These are phyloP conservation scores for Phyllosticta paracitricarpa DNA, from an alignment of 2,329 filamentous ascomycete species.

Conservation along the genomic window DNA sequence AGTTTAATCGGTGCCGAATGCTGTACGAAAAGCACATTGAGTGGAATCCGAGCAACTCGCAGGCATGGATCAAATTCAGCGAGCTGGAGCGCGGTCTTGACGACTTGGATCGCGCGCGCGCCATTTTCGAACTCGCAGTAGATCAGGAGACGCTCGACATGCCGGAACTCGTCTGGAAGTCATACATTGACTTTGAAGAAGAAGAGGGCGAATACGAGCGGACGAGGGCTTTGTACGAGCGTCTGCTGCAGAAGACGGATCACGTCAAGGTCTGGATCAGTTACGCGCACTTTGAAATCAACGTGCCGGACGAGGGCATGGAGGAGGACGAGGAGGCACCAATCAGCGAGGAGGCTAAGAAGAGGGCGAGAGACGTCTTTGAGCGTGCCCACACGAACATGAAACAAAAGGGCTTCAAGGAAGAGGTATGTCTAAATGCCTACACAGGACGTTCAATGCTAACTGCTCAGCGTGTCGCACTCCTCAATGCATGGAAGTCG, in stretches of 20 bases:
- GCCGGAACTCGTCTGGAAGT: conserved; percentile 96
- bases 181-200: conserved; percentile 97
- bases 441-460: conserved; percentile 15
- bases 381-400: conserved; percentile 75
- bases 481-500: conserved; percentile 84
- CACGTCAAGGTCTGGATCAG: conserved; percentile 99
- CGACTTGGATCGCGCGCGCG: conserved; percentile 76
- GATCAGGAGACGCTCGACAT: conserved; percentile 79
- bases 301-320: conserved; percentile 66
- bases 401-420: conserved; percentile 83
- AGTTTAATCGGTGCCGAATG: conserved; percentile 82
- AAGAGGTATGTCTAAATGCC: conserved; percentile 48
- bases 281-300: conserved; percentile 97
- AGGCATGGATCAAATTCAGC: conserved; percentile 94
- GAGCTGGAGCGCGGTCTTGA: conserved; percentile 87
- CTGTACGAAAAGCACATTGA: conserved; percentile 91
- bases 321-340: conserved; percentile 51
- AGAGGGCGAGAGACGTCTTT: conserved; percentile 72
- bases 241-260: conserved; percentile 85
- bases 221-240: conserved; percentile 75
- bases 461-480: conserved; percentile 56
- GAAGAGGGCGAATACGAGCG: conserved; percentile 85
- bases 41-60: conserved; percentile 81
- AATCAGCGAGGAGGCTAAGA: conserved; percentile 75
- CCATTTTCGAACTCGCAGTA: conserved; percentile 86